Evolutionary conservation across 768 basidiomycete genomes (phyloP), one percentile per base, ranked within the genome.

Genomic region (Boletus patriciae): DNA sequence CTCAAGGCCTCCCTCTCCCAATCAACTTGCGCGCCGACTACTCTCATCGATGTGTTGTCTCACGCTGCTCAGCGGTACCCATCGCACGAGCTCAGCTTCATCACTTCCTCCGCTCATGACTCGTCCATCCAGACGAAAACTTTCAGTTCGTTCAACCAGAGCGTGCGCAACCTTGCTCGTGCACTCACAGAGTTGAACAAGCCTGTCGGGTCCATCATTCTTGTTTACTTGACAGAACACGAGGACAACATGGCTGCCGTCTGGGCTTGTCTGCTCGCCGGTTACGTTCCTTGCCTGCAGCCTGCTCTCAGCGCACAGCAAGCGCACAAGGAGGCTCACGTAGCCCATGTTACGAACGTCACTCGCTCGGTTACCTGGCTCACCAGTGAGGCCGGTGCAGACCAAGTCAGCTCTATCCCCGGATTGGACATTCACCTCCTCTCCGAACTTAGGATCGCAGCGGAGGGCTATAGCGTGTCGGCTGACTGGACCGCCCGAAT

Each of bases 231-330:
- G 42, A 69, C 68, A 0, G 68, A 70, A 27, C 68, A 70, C 8
- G 67, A 67, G 50, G 69, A 71, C 42, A 70, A 62, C 34, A 71
- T 70, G 70, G 57, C 57, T 2, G 69, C 67, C 3, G 37, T 70
- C n/a, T 70, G 69, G 67, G 65, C 69, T 0, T 71, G 67, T 46
- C 50, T 70, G 0, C 50, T 70, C 3, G 69, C 69, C 0, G 68
- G 68, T 27, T 65, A 69, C 46, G 52, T 70, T 11, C 69, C 69
- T 0, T 70, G 70, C 59, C 37, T 70, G 36, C 70, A 71, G 33
- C 69, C 69, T n/a, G 57, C 65, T 4, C 52, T 70, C 9, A 69
- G 70, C 25, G 70, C 67, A 5, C 70, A 70, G 36, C 60, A 69
- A 42, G 58, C 68, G 0, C 68, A 70, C 53, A 71, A 62, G 29